A percentile compares a stretch with the other conserved stretches of the same genome.
Evolutionary conservation across 192 early-diverging fungal genomes (phyloP).

Genomic region (Haplosporangium gracile): DNA sequence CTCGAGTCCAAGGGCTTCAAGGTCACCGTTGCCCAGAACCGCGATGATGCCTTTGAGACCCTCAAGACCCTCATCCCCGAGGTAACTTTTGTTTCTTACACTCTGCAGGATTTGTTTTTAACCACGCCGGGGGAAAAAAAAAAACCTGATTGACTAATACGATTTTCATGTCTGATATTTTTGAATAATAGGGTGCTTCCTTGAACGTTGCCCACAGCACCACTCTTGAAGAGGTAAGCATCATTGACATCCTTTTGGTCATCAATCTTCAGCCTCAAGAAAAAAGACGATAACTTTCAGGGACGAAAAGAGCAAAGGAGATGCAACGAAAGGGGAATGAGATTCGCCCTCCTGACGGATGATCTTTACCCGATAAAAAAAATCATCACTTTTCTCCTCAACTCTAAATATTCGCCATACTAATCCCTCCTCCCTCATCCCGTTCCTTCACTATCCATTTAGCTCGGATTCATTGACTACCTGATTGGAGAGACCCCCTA

Average conservation of each 20-base stretch:
- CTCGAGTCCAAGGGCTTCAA: conserved; percentile 59
- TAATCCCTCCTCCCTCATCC: not conserved
- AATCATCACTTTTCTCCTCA: not conserved
- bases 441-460: not conserved
- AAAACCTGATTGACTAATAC: not conserved
- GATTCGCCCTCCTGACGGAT: not conserved
- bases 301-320: too few species aligned
- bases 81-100: conserved; percentile 14
- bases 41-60: conserved; percentile 55
- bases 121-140: not conserved
- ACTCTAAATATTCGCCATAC: not conserved
- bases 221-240: conserved; percentile 54
- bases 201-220: conserved; percentile 57
- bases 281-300: too few species aligned
- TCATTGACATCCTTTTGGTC: not conserved
- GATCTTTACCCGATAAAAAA: not conserved
- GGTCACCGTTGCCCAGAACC: conserved; percentile 55
- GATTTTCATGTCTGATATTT: not conserved
- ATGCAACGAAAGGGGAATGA: not conserved
- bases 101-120: not conserved
- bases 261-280: not conserved
- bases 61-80: conserved; percentile 57
- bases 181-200: conserved; percentile 40
- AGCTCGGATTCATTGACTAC: conserved; percentile 60
- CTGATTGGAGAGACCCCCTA: conserved; percentile 53